phyloP scores from a whole-genome alignment of 768 basidiomycete genomes.

The Lentinula detonsa region DNA sequence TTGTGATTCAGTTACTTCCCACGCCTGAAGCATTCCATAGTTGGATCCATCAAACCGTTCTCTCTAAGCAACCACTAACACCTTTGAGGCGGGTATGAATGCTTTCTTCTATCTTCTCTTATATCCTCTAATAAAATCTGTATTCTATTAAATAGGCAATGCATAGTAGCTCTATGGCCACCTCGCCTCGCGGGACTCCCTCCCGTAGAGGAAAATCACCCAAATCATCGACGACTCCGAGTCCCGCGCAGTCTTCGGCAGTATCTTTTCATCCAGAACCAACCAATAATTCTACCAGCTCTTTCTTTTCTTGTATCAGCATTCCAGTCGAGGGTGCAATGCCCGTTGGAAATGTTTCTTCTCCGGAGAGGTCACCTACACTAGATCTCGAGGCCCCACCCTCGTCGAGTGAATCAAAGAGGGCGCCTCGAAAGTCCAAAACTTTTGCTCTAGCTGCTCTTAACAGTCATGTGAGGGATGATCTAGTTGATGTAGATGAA shows the following conservation, averaged over 20 bases:
- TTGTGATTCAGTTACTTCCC: background rate
- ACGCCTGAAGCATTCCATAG: background rate
- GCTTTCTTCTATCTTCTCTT: background rate
- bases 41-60: background rate
- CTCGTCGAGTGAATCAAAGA: conserved; percentile 38
- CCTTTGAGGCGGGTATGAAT: background rate
- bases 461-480: conserved; percentile 57
- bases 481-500: conserved; percentile 50
- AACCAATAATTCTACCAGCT: conserved; percentile 41
- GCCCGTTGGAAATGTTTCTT: conserved; percentile 48
- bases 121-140: conserved; percentile 1
- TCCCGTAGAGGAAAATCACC: conserved; percentile 62
- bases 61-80: conserved; percentile 3
- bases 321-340: conserved; percentile 74
- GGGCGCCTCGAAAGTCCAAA: conserved; percentile 88
- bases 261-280: conserved; percentile 42
- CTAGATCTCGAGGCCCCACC: conserved; percentile 26
- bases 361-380: conserved; percentile 22
- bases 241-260: conserved; percentile 39
- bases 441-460: conserved; percentile 80
- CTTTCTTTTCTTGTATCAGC: conserved; percentile 63
- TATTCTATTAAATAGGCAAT: conserved; percentile 16
- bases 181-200: conserved; percentile 51
- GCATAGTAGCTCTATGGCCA: conserved; percentile 39
- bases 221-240: conserved; percentile 38